Evolutionary conservation across 2,329 filamentous ascomycete species (phyloP).

Genomic region (Rhynchosporium agropyri): DNA sequence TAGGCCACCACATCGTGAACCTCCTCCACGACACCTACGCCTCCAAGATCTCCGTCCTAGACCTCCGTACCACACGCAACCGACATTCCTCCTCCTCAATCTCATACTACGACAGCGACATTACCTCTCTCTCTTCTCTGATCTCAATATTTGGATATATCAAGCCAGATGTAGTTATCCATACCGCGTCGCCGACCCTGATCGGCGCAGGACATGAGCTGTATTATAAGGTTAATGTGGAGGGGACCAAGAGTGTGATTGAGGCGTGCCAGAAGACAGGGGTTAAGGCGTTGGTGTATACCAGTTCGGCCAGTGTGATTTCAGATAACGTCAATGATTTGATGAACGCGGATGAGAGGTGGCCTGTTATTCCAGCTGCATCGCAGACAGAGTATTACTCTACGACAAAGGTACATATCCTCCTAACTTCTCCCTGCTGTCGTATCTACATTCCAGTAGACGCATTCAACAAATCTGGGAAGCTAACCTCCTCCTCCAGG

Average conservation of each 20-base stretch:
- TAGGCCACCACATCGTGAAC: conserved; percentile 80
- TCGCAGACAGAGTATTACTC: conserved; percentile 82
- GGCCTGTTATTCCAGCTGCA: conserved; percentile 73
- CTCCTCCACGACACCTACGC: conserved; percentile 60
- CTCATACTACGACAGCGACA: conserved; percentile 75
- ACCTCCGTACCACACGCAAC: conserved; percentile 72
- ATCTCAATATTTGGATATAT: conserved; percentile 64
- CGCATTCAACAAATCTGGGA: neutral
- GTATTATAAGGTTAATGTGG: conserved; percentile 83
- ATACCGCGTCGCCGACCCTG: conserved; percentile 77
- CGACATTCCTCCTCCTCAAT: conserved; percentile 58
- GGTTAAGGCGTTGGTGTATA: conserved; percentile 86
- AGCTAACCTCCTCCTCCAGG: conserved; percentile 48
- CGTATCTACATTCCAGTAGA: neutral
- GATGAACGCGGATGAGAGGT: conserved; percentile 81
- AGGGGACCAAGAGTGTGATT: conserved; percentile 79
- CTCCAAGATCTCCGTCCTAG: conserved; percentile 67
- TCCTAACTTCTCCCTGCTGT: neutral
- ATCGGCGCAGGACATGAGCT: conserved; percentile 59
- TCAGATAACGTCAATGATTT: conserved; percentile 75
- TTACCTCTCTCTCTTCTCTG: conserved; percentile 67
- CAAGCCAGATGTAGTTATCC: conserved; percentile 82
- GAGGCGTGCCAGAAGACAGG: conserved; percentile 69
- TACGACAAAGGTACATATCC: conserved; percentile 68
- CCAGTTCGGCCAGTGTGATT: conserved; percentile 84